These are phyloP conservation scores for Aspergillus brunneoviolaceus DNA, from an alignment of 2,329 filamentous ascomycete species.

Conservation along the genomic window DNA sequence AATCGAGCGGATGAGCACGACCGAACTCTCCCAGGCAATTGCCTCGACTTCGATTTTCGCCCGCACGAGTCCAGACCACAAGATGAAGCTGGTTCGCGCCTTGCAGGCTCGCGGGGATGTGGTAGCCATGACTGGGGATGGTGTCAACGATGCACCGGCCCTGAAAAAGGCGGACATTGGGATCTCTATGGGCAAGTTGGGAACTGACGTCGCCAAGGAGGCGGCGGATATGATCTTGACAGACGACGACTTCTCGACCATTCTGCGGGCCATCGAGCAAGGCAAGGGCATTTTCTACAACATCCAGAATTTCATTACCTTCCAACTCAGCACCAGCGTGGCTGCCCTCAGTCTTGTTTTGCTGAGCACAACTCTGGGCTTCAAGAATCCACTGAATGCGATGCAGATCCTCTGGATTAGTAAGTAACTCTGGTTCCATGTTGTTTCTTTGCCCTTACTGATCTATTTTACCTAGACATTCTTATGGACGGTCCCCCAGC, in stretches of 20 bases:
- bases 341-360: conserved; percentile 89
- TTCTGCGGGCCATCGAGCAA: conserved; percentile 93
- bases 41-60: conserved; percentile 91
- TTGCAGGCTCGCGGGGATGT: conserved; percentile 92
- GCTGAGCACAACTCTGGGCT: conserved; percentile 86
- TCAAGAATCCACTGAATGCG: conserved; percentile 92
- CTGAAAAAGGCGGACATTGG: conserved; percentile 97
- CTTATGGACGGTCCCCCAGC: conserved; percentile 99
- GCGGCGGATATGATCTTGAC: conserved; percentile 85
- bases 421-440: conserved; percentile 52
- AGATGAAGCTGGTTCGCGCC: conserved; percentile 92
- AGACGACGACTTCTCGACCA: conserved; percentile 86
- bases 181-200: conserved; percentile 91
- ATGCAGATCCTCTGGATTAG: conserved; percentile 99
- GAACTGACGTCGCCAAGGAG: conserved; percentile 96
- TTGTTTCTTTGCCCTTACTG: conserved; percentile 21
- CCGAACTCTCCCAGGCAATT: conserved; percentile 80
- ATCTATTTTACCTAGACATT: conserved; percentile 65
- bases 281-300: conserved; percentile 99
- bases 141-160: conserved; percentile 95
- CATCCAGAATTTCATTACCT: conserved; percentile 98
- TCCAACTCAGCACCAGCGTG: conserved; percentile 95
- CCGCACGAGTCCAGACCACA: conserved; percentile 93
- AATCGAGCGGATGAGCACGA: conserved; percentile 86
- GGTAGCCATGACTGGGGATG: conserved; percentile 98